A percentile compares a stretch with the other conserved stretches of the same genome.
These are phyloP conservation scores for Populus deltoides DNA, from an alignment of 345 rosid species.

Conservation along the genomic window DNA sequence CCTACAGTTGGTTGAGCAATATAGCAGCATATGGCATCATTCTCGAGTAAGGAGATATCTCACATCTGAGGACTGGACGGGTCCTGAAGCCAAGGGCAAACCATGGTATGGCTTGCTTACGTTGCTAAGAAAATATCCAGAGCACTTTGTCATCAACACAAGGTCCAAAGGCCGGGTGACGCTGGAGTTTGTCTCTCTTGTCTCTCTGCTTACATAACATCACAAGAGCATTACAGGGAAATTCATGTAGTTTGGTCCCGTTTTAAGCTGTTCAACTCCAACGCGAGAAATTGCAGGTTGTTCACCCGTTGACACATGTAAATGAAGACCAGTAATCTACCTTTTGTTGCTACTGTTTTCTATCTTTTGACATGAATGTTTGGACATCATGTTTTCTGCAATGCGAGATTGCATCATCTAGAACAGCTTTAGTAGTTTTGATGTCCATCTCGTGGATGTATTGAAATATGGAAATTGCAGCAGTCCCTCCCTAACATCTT, in stretches of 20 bases:
- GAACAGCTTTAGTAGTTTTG: background rate
- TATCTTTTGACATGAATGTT: background rate
- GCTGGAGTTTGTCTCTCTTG: conserved; percentile 85
- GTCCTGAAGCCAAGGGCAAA: conserved; percentile 75
- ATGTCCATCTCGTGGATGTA: background rate
- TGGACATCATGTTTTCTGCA: background rate
- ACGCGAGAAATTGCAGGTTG: background rate
- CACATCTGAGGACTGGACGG: conserved; percentile 69
- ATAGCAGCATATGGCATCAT: conserved; percentile 81
- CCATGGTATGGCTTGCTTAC: conserved; percentile 91
- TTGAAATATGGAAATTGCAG: background rate
- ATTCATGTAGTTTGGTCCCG: background rate
- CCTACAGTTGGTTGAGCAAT: conserved; percentile 71
- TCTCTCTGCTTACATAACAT: conserved; percentile 64
- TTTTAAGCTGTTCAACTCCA: background rate
- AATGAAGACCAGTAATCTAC: background rate
- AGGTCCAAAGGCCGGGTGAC: conserved; percentile 80
- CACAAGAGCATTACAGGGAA: background rate
- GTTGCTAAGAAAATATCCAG: conserved; percentile 86
- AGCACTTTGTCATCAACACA: conserved; percentile 91
- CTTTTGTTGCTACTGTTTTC: background rate
- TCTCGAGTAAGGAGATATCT: conserved; percentile 81
- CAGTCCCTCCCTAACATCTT: background rate
- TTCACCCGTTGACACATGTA: conserved; percentile 1
- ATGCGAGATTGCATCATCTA: background rate